Conservation (phyloP, 1,139 yeast genomes). For the Geotrichum bryndzae region DNA sequence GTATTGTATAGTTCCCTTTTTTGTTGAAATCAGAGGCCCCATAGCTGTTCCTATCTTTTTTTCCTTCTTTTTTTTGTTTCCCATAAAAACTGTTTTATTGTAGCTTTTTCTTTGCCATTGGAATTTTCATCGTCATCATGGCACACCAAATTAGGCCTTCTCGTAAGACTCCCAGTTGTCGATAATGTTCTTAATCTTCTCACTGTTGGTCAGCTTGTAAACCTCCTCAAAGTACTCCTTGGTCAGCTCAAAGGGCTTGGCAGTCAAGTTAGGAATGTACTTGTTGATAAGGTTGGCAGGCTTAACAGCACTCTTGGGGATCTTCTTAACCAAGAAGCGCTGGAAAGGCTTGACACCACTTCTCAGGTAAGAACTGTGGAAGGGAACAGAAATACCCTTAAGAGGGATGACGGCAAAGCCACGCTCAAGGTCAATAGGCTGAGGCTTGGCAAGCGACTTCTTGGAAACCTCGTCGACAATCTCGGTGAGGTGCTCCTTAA, state of each 20-base stretch:
- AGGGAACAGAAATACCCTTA: conserved; percentile 97
- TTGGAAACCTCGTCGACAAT: conserved; percentile 80
- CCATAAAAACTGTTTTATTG: neutral
- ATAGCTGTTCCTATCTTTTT: neutral
- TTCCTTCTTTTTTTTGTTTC: neutral
- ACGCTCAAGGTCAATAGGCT: conserved; percentile 94
- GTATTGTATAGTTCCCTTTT: neutral
- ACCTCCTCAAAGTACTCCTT: conserved; percentile 97
- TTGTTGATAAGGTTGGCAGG: conserved; percentile 89
- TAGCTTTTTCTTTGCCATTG: neutral
- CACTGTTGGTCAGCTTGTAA: conserved; percentile 83
- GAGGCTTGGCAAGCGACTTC: conserved; percentile 79
- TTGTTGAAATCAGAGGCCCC: conserved; percentile 4
- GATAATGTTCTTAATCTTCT: conserved; percentile 78
- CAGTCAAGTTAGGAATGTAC: conserved; percentile 97
- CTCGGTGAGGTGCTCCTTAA: conserved; percentile 78
- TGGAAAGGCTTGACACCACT: conserved; percentile 99
- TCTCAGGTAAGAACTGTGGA: conserved; percentile 96
- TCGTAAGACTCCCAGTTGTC: conserved; percentile 93
- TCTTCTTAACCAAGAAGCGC: conserved; percentile 93
- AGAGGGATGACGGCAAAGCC: conserved; percentile 98
- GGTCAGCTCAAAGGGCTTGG: conserved; percentile 91
- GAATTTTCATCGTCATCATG: neutral
- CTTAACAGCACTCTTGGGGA: conserved; percentile 89
- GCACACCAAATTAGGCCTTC: conserved; percentile 12